Evolutionary conservation across 1,284 basidiomycete species (phyloP).

Genomic region (Austroboletus novae-zelandiae): DNA sequence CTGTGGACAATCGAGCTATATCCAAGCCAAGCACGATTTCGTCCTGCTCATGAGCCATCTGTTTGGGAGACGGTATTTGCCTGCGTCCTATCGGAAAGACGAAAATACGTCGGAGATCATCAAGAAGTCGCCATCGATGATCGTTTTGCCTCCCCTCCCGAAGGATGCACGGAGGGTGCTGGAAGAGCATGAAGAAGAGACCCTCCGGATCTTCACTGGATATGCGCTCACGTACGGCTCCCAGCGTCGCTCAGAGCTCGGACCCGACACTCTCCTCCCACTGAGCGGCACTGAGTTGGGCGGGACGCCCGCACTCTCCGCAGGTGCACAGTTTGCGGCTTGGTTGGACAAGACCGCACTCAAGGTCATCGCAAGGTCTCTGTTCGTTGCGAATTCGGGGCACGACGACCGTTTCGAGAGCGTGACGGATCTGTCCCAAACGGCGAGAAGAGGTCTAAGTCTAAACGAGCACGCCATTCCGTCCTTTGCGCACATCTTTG

Average conservation of each 20-base stretch:
- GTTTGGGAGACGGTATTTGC: slow-evolving; percentile 56
- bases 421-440: slow-evolving; percentile 50
- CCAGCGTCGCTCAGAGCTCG: slow-evolving; percentile 38
- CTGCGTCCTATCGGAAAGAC: slow-evolving; percentile 40
- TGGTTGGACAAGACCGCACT: slow-evolving; percentile 40
- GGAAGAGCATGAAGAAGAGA: slow-evolving; percentile 46
- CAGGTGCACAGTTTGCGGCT: slow-evolving; percentile 22
- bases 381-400: slow-evolving; percentile 64
- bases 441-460: slow-evolving; percentile 50
- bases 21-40: slow-evolving; percentile 47
- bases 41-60: slow-evolving; percentile 57
- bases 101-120: slow-evolving; percentile 36
- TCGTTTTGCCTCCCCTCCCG: slow-evolving; percentile 53
- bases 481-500: slow-evolving; percentile 44
- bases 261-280: slow-evolving; percentile 44
- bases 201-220: slow-evolving; percentile 49
- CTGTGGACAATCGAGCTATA: slow-evolving; percentile 39
- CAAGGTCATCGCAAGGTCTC: slow-evolving; percentile 43
- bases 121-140: slow-evolving; percentile 51
- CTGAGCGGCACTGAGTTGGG: slow-evolving; percentile 38
- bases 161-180: slow-evolving; percentile 41
- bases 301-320: slow-evolving; percentile 6
- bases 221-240: slow-evolving; percentile 52
- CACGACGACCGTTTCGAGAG: slow-evolving; percentile 52
- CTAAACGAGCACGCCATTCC: slow-evolving; percentile 60